Conservation (phyloP, 768 basidiomycete genomes). For the Boletus subparvulus region DNA sequence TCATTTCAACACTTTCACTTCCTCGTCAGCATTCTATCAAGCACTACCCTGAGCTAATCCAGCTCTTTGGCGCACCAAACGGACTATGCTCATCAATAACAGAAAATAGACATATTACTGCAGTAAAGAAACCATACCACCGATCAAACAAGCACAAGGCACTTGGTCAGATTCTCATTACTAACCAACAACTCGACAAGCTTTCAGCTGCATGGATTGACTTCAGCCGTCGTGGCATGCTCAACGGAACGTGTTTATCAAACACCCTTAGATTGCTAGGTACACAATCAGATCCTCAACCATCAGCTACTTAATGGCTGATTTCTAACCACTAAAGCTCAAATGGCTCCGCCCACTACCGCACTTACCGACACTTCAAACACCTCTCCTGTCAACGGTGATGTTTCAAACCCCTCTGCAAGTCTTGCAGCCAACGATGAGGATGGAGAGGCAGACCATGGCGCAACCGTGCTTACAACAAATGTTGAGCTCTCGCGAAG, state of each 20-base stretch:
- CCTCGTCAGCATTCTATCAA: constrained; percentile 34
- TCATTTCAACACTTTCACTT: constrained; percentile 16
- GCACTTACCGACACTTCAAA: not conserved
- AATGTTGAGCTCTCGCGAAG: not conserved
- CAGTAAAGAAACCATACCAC: constrained; percentile 36
- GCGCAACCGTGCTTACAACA: not conserved
- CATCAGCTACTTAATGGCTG: not conserved
- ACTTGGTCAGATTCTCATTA: constrained; percentile 33
- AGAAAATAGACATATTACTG: constrained; percentile 36
- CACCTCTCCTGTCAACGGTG: not conserved
- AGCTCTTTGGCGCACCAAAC: constrained; percentile 25
- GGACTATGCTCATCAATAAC: constrained; percentile 26
- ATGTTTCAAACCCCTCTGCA: not conserved
- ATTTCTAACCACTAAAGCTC: not conserved
- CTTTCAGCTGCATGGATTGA: constrained; percentile 16
- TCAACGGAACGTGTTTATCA: constrained; percentile 10
- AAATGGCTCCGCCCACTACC: not conserved
- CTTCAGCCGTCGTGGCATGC: constrained; percentile 24
- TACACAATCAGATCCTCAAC: not conserved
- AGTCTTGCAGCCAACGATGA: not conserved
- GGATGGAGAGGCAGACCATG: not conserved
- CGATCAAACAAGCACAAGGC: constrained; percentile 24
- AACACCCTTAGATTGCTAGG: not conserved
- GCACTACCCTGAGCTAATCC: constrained; percentile 31
- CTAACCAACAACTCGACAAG: constrained; percentile 33